phyloP scores from a whole-genome alignment of 169 alveolate genomes.

The Blepharisma undulans region DNA sequence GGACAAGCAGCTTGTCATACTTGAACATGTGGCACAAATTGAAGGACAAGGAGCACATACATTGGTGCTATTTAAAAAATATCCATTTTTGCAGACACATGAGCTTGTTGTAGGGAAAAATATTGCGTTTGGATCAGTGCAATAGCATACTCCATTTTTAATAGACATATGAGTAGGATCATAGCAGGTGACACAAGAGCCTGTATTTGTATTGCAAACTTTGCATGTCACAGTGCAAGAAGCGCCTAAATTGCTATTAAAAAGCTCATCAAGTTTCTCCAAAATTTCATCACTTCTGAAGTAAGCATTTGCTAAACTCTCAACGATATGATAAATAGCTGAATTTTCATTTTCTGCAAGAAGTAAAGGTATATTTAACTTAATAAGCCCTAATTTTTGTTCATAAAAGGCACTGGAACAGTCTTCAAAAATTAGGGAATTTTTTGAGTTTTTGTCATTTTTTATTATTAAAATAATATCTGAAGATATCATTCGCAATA shows the following conservation, averaged over 20 bases:
- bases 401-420: neutral
- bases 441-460: neutral
- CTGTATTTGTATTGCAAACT: neutral
- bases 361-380: neutral
- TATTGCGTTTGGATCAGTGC: neutral
- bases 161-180: neutral
- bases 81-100: neutral
- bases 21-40: neutral
- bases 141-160: neutral
- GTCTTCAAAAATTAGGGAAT: neutral
- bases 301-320: neutral
- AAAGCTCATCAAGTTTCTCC: neutral
- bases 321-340: neutral
- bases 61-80: neutral
- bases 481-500: neutral
- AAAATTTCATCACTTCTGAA: neutral
- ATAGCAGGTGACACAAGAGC: neutral
- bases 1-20: neutral
- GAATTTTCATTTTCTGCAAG: neutral
- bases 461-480: neutral
- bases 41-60: neutral
- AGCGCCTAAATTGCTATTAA: neutral
- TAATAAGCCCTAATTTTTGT: neutral
- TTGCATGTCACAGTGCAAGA: neutral
- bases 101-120: neutral